Percentiles rank a stretch among this genome's conserved stretches.
Evolutionary conservation across 768 basidiomycete genomes (phyloP).

Genomic region (Roridomyces roridus): DNA sequence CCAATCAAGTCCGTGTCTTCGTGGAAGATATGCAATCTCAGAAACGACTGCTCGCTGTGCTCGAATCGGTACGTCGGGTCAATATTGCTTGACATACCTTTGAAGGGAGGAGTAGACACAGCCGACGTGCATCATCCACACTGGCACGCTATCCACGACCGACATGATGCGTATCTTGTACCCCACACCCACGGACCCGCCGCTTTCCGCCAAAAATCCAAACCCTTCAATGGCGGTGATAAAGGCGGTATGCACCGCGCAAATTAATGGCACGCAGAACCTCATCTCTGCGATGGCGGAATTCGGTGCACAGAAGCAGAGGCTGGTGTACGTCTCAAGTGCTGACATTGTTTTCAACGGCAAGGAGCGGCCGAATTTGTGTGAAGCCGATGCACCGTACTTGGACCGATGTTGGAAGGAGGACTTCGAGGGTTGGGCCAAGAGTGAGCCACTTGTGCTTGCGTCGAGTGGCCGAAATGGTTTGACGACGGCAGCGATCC

Average conservation of each 20-base stretch:
- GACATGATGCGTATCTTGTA: too few relatives aligned
- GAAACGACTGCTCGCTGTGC: conserved; percentile 27
- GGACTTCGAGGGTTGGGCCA: background rate
- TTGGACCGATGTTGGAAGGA: background rate
- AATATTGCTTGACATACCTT: too few relatives aligned
- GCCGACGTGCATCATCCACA: conserved; percentile 58
- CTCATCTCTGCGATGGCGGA: background rate
- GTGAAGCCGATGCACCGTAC: conserved; percentile 7
- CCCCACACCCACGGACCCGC: too few relatives aligned
- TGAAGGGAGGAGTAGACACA: too few relatives aligned
- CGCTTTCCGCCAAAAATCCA: conserved; percentile 33
- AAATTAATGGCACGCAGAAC: conserved; percentile 10
- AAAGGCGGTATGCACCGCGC: background rate
- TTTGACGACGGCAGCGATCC: conserved; percentile 9
- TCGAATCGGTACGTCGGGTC: too few relatives aligned
- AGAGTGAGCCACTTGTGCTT: conserved; percentile 12
- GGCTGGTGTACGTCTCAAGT: conserved; percentile 5
- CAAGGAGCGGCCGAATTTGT: background rate
- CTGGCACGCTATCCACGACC: conserved; percentile 45
- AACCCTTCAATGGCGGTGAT: background rate
- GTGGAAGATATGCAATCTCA: conserved; percentile 46
- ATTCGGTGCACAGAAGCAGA: background rate
- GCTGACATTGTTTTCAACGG: conserved; percentile 14
- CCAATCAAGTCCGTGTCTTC: conserved; percentile 40
- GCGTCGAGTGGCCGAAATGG: conserved; percentile 2